A percentile compares a stretch with the other conserved stretches of the same genome.
These are phyloP conservation scores for Alternaria alternata DNA, from an alignment of 2,329 filamentous ascomycete species.

Conservation along the genomic window DNA sequence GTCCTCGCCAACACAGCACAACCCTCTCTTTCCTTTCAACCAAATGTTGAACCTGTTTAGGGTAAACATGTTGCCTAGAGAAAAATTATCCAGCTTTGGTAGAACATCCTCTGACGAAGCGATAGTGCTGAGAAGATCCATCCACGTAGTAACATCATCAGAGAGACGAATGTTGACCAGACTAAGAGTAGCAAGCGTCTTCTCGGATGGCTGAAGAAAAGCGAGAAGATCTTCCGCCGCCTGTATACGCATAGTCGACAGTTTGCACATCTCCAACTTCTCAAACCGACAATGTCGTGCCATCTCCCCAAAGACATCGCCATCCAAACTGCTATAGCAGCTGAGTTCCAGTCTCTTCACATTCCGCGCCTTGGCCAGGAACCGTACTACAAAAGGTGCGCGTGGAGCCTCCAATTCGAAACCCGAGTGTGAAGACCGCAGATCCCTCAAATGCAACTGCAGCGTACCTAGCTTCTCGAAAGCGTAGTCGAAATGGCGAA, in stretches of 20 bases:
- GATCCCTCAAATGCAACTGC: constrained; percentile 38
- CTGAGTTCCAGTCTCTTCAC: constrained; percentile 28
- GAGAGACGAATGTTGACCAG: constrained; percentile 23
- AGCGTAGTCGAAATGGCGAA: constrained; percentile 18
- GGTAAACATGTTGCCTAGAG: constrained; percentile 23
- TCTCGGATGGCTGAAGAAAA: constrained; percentile 22
- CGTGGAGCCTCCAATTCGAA: constrained; percentile 30
- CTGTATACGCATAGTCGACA: constrained; percentile 28
- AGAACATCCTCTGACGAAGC: constrained; percentile 9
- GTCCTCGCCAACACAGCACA: constrained; percentile 9
- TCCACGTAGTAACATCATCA: constrained; percentile 23
- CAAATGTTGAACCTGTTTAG: not conserved
- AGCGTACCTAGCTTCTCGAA: constrained; percentile 28
- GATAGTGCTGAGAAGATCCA: constrained; percentile 20
- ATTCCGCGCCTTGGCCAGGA: constrained; percentile 34
- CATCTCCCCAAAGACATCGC: constrained; percentile 33
- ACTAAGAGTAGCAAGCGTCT: constrained; percentile 19
- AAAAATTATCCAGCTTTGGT: constrained; percentile 14
- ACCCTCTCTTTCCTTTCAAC: constrained; percentile 16
- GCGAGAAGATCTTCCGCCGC: constrained; percentile 17
- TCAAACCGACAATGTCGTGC: constrained; percentile 29
- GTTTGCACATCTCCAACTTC: constrained; percentile 22
- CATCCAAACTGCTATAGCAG: constrained; percentile 36
- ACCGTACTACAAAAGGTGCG: constrained; percentile 38
- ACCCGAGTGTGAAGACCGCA: constrained; percentile 33